phyloP scores from a whole-genome alignment of 805 yeast species.

The Saturnispora sanitii region DNA sequence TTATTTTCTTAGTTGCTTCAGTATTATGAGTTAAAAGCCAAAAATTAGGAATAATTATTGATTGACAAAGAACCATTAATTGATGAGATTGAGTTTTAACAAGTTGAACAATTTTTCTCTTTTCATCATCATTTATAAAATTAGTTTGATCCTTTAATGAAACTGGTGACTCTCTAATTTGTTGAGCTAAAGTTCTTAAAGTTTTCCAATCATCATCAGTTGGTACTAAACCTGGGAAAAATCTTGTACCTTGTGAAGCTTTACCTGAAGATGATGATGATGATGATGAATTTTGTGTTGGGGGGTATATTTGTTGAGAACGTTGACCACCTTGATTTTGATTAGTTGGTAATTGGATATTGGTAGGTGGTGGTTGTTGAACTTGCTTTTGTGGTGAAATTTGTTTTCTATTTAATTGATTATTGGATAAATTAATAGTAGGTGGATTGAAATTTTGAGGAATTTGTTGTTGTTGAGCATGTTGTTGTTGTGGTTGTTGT shows the following conservation, averaged over 20 bases:
- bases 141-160: slow-evolving; percentile 57
- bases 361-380: slow-evolving; percentile 12
- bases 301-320: slow-evolving; percentile 13
- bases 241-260: slow-evolving; percentile 17
- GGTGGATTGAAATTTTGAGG: slow-evolving; percentile 10
- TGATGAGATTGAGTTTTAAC: slow-evolving; percentile 42
- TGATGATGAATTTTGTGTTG: slow-evolving; percentile 3
- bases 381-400: slow-evolving; percentile 12
- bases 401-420: neutral
- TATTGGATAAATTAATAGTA: slow-evolving; percentile 1
- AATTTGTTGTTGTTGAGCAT: neutral
- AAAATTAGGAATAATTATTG: slow-evolving; percentile 61
- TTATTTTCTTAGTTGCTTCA: slow-evolving; percentile 64
- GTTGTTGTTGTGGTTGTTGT: slow-evolving; percentile 14
- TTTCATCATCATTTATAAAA: slow-evolving; percentile 53
- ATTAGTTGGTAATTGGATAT: slow-evolving; percentile 25
- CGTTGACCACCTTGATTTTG: slow-evolving; percentile 20
- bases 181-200: slow-evolving; percentile 55
- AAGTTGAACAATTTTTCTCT: slow-evolving; percentile 46
- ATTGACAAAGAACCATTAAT: slow-evolving; percentile 60
- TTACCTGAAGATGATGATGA: no score
- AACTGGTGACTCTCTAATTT: slow-evolving; percentile 57
- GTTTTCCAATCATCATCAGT: slow-evolving; percentile 55
- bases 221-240: slow-evolving; percentile 29
- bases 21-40: slow-evolving; percentile 64